Evolutionary conservation across 2,329 filamentous ascomycete species (phyloP).

Genomic region (Cladosporium sp.): DNA sequence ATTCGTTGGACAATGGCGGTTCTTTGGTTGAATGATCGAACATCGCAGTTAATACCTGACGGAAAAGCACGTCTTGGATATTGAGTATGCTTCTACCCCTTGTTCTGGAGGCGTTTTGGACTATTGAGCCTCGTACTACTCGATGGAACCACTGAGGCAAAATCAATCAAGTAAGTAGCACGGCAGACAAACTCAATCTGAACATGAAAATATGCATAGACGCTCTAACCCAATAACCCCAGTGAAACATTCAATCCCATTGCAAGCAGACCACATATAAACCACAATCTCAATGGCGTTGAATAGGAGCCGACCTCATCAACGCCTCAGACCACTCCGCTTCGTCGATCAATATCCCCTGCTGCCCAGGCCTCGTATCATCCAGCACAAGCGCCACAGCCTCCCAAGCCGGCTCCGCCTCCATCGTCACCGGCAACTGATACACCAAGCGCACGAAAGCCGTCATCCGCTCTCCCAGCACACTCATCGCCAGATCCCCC

Average conservation of each 20-base stretch:
- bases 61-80: no score
- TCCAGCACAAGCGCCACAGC: conserved; percentile 1
- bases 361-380: background rate
- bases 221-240: no score
- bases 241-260: background rate
- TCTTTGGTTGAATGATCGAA: no score
- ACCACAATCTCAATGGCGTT: background rate
- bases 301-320: background rate
- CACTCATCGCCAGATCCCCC: background rate
- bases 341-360: background rate
- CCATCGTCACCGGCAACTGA: background rate
- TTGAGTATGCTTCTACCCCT: no score
- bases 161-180: no score
- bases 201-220: no score
- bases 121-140: no score
- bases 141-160: no score
- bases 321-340: background rate
- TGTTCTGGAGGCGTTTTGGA: no score
- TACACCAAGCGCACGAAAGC: background rate
- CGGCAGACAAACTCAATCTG: no score
- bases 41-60: no score
- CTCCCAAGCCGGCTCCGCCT: background rate
- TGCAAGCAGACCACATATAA: background rate
- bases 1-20: no score
- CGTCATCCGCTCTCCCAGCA: background rate